Conservation (phyloP, 257 asterid genomes). For the Anisodus acutangulus region DNA sequence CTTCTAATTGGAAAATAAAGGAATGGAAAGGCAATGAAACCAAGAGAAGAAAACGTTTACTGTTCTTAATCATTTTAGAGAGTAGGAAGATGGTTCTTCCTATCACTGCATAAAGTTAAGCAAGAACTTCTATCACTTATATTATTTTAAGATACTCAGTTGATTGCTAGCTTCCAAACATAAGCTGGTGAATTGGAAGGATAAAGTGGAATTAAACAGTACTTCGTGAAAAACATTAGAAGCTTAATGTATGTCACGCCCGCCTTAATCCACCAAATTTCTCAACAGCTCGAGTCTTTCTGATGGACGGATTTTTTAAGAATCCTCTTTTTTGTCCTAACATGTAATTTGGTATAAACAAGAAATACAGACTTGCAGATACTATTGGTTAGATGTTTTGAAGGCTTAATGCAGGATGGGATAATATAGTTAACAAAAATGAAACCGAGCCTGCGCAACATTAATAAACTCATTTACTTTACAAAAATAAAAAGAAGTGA, state of each 20-base stretch:
- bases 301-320: background rate
- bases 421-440: background rate
- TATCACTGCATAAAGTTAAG: background rate
- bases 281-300: background rate
- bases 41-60: background rate
- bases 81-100: background rate
- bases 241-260: background rate
- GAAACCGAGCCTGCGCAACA: background rate
- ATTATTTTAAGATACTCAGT: background rate
- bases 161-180: background rate
- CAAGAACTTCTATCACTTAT: background rate
- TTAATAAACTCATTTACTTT: background rate
- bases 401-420: background rate
- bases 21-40: background rate
- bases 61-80: background rate
- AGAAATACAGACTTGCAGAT: background rate
- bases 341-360: background rate
- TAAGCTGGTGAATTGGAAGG: background rate
- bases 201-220: background rate
- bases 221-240: background rate
- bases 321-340: background rate
- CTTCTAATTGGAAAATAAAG: conserved; percentile 13
- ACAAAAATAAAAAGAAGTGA: background rate
- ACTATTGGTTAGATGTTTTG: background rate
- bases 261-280: background rate